Base-by-base conservation (phyloP, 2,329 filamentous ascomycete species). In the Aspergillus melleus region DNA sequence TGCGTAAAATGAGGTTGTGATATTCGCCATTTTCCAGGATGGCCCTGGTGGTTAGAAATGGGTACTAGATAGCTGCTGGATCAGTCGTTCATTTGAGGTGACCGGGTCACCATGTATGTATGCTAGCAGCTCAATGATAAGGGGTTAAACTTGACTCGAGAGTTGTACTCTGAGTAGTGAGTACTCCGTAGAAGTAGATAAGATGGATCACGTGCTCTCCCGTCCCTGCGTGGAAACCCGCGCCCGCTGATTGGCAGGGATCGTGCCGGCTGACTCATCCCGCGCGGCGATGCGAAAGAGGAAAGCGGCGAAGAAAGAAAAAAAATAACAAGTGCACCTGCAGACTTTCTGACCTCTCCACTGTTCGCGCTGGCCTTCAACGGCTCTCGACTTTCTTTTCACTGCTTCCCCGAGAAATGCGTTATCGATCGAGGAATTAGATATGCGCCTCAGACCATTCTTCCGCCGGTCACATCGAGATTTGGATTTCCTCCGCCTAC, bases 401-500 rank as follows among this genome's bases (percentile, higher is more conserved):
- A n/a, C 14, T 8, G 5, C 14, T 42, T n/a, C 32, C 36, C 36
- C 16, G 36, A 24, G 44, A 47, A 47, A 47, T 67, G 64, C 57
- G 51, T 42, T 46, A 49, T 56, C 49, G 16, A 51, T 57, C 66
- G 62, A 66, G 55, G 55, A 56, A 61, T 63, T 67, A 69, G 70
- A 69, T 61, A 73, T 74, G 71, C 64, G 57, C 66, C 60, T 64
- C 60, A 64, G 60, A 64, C 64, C 57, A 50, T 66, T 59, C 54
- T 39, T 64, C 59, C 56, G 57, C 63, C 61, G 60, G 61, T 52
- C 57, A 62, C 63, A 64, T 66, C 68, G 69, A 72, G 62, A 64
- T 69, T 65, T 68, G 67, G 65, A 70, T 70, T 64, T 60, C 61
- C 64, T 68, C 66, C 65, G 64, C 59, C 62, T 58, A 63, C 66